Evolutionary conservation across 306 rosid species (phyloP), one percentile per base, ranked within the genome.

Genomic region (Geum urbanum): DNA sequence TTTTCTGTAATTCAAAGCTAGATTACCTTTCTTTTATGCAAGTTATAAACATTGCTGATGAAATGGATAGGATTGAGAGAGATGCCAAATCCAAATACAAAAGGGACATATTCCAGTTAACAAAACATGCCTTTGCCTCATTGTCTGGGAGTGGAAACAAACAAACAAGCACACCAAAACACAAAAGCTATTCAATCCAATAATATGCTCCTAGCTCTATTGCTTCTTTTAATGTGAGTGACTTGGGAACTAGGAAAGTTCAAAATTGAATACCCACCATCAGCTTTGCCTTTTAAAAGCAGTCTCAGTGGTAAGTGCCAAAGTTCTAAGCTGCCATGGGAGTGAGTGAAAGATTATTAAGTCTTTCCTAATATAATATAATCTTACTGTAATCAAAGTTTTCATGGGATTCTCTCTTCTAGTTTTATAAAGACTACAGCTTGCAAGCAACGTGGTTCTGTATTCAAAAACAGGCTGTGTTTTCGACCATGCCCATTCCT

Each of bases 31-130:
- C 3, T 43, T 43, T 7, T 0, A 2, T 27, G 10, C 8, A 12
- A 24, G 27, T 56, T 3, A 11, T 27, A 16, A 53, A 19, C 20
- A 8, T 20, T 9, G 15, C 0, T 4, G 2, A 13, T 6, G 0
- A 57, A 5, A 27, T 24, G 32, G 63, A 57, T 27, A 24, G 4
- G 6, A 0, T 4, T 5, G 27, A 16, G 73, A 71, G 41, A 56
- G 74, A 73, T 52, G 65, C 74, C 62, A 62, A 67, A 72, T 67
- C 71, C 24, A 11, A 67, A 16, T 9, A 55, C 47, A 47, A 61
- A 53, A 45, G 27, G 41, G 44, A 27, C 55, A 72, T 32, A 50
- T 48, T 66, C 41, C 18, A 48, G 32, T 39, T 22, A 19, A 53
- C 22, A 72, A 37, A 63, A 56, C 76, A 56, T 69, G 69, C 64